Evolutionary conservation across 441 rosid genomes (phyloP), one percentile per base, ranked within the genome.

Genomic region (Geranium incanum): DNA sequence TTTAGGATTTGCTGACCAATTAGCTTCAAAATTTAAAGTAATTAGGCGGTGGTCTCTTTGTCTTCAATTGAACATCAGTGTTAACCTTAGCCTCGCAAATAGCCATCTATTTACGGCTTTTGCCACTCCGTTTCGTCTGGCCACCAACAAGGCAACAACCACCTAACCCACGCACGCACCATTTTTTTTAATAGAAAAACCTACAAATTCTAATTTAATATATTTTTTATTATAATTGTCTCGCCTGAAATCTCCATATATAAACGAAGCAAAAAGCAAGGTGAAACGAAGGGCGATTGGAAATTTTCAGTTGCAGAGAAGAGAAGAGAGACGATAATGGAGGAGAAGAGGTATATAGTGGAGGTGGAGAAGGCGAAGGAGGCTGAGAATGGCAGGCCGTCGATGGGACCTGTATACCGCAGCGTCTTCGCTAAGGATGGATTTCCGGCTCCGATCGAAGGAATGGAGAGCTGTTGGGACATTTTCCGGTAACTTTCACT

Each of bases 391-490:
- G 95, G 89, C 3, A 77, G 38, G 76, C 96, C 95, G 11, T 93
- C 97, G 15, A 70, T 81, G 45, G 97, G 97, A 6, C 89, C 96
- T 19, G 93, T 83, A 0, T 93, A 88, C 76, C 96, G 96, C 9
- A 89, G 96, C 79, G 19, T 71, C 33, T 84, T 89, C 52, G 96
- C 97, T 55, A 79, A 83, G 57, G 83, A 84, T 43, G 96, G 98
- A n/a, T 88, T 86, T 70, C 89, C 95, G n/a, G 71, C 85, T 37
- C 91, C 94, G 3, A 74, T 84, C 67, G 77, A 83, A 1, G 97
- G 92, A n/a, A 66, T 89, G 84, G 87, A 91, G 0, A 82, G 88
- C 75, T 93, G 98, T 80, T 93, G 96, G 98, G 97, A 91, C 69
- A 73, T 91, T 82, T 93, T 93, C 78, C 84, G 93, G 97, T 93